Conservation (phyloP, 768 basidiomycete genomes). For the Russula ochroleuca region DNA sequence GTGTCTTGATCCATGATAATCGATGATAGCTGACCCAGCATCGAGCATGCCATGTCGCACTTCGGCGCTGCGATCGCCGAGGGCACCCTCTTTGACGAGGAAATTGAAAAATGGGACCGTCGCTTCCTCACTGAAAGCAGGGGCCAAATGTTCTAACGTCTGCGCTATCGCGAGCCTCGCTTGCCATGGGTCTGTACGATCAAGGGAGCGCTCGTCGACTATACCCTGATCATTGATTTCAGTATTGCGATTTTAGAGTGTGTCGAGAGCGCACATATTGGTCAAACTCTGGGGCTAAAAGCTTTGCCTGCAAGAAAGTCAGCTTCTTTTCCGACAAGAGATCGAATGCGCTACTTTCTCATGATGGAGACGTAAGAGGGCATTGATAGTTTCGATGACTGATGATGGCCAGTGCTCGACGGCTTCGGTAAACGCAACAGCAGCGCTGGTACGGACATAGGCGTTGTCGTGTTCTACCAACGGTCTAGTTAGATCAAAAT, state of each 20-base stretch:
- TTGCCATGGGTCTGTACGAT: slow-evolving; percentile 85
- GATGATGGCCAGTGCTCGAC: slow-evolving; percentile 66
- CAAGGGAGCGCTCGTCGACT: slow-evolving; percentile 83
- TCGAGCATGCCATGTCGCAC: slow-evolving; percentile 87
- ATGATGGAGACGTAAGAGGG: slow-evolving; percentile 68
- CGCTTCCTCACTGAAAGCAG: slow-evolving; percentile 55
- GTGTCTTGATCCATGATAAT: slow-evolving; percentile 68
- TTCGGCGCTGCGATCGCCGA: slow-evolving; percentile 78
- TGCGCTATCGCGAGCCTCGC: slow-evolving; percentile 69
- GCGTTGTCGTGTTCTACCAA: slow-evolving; percentile 66
- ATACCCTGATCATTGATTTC: slow-evolving; percentile 61
- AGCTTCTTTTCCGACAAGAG: not conserved
- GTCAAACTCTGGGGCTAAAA: slow-evolving; percentile 89
- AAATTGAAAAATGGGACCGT: slow-evolving; percentile 77
- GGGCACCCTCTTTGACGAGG: slow-evolving; percentile 76
- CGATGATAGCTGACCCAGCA: slow-evolving; percentile 78
- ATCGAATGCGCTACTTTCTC: slow-evolving; percentile 57
- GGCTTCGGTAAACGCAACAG: slow-evolving; percentile 71
- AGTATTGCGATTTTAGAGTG: not conserved
- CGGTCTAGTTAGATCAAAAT: not conserved
- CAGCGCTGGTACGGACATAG: slow-evolving; percentile 72
- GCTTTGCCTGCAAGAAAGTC: slow-evolving; percentile 54
- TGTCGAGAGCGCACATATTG: slow-evolving; percentile 61
- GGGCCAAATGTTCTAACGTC: slow-evolving; percentile 63
- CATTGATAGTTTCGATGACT: slow-evolving; percentile 43